phyloP scores from a whole-genome alignment of 2,329 filamentous ascomycete genomes.

The Cercospora berteroae region DNA sequence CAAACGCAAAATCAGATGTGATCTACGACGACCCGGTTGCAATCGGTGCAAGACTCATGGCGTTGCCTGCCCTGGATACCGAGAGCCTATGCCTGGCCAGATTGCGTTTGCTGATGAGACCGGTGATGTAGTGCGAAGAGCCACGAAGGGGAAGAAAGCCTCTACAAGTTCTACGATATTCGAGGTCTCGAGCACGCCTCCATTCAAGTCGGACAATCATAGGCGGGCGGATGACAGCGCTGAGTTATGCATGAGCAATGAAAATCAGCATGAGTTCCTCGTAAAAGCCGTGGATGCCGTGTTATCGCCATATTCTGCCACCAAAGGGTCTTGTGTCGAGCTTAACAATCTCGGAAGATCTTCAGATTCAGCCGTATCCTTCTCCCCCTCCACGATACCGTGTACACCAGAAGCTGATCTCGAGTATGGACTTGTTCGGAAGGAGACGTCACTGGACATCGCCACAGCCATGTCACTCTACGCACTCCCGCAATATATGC shows the following conservation, averaged over 20 bases:
- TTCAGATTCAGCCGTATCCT: neutral
- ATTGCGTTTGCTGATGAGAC: slow-evolving; percentile 35
- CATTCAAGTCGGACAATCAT: neutral
- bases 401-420: neutral
- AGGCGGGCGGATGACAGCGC: neutral
- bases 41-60: slow-evolving; percentile 34
- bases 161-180: neutral
- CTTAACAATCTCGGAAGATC: neutral
- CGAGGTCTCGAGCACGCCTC: neutral
- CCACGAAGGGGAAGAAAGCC: slow-evolving; percentile 13
- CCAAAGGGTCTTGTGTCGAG: neutral
- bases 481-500: slow-evolving; percentile 14
- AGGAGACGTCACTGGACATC: slow-evolving; percentile 1
- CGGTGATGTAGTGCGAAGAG: slow-evolving; percentile 20
- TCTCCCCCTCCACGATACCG: neutral
- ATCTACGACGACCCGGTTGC: slow-evolving; percentile 34
- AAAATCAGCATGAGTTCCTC: neutral
- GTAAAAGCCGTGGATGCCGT: neutral
- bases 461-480: slow-evolving; percentile 15
- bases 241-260: neutral
- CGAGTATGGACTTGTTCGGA: neutral
- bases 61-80: slow-evolving; percentile 36
- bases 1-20: slow-evolving; percentile 37
- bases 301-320: neutral
- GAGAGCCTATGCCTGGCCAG: slow-evolving; percentile 26